Percentiles rank a stretch among this genome's conserved stretches.
These are phyloP conservation scores for Marchantia paleacea DNA, from an alignment of 225 moss, liverwort and hornwort species.

Conservation along the genomic window DNA sequence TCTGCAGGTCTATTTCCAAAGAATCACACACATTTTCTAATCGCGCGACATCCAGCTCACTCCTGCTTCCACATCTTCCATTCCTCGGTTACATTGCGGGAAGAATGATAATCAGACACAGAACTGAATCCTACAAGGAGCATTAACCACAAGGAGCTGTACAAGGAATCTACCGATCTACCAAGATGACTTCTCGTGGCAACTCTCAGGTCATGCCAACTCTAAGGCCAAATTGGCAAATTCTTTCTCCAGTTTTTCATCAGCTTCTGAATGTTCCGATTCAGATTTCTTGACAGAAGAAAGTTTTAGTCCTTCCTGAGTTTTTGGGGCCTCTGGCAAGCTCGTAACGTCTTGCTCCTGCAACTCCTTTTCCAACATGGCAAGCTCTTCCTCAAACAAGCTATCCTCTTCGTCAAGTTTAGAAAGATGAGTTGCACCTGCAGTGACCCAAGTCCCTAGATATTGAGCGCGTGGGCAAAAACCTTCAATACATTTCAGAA, in stretches of 20 bases:
- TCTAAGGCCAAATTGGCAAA: constrained; percentile 41
- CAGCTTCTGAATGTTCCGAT: constrained; percentile 5
- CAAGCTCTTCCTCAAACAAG: constrained; percentile 73
- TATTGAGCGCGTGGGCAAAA: background rate
- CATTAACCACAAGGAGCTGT: too few relatives aligned
- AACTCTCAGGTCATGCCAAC: constrained; percentile 19
- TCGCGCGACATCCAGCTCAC: too few relatives aligned
- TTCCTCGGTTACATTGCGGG: too few relatives aligned
- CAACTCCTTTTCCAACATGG: constrained; percentile 62
- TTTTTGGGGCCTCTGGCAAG: constrained; percentile 46
- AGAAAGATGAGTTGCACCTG: constrained; percentile 52
- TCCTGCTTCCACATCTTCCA: too few relatives aligned
- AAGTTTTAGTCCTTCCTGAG: background rate
- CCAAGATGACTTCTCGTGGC: background rate
- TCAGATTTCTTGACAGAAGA: background rate
- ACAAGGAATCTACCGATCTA: too few relatives aligned
- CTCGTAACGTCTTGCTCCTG: constrained; percentile 34
- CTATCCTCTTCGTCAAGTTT: constrained; percentile 45
- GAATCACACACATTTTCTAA: too few relatives aligned
- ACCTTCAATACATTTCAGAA: background rate
- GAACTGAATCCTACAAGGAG: too few relatives aligned
- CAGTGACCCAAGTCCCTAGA: constrained; percentile 12
- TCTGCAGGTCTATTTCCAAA: too few relatives aligned
- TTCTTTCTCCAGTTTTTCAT: constrained; percentile 28
- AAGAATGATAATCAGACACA: too few relatives aligned